Base-by-base conservation (phyloP, 1,139 yeast species). In the Pichia sp. region DNA sequence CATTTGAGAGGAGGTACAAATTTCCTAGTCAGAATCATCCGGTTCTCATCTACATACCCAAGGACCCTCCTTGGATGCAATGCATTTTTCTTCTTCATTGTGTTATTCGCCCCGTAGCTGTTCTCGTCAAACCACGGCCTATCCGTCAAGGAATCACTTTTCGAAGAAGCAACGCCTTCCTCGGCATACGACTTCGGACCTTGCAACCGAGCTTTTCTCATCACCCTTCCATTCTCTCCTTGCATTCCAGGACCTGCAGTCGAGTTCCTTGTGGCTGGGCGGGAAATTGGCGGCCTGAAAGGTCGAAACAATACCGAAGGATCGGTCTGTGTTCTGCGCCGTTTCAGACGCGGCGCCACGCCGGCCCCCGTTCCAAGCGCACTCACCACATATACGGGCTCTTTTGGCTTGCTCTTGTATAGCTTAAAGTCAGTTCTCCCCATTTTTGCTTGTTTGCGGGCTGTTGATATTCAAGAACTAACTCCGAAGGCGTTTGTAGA, bases 281-380 rank as follows among this genome's bases (percentile, higher is more conserved):
- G 30, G 14, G 58, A 50, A 48, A 57, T 57, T 10, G 59, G 59
- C 10, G 59, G 59, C 56, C 68, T 74, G 65, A 79, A 79, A 0
- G 84, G 84, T 58, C 71, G 76, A 2, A 75, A 62, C n/a, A 79
- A 63, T 1, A 67, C 65, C 2, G 64, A 60, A 1, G 75, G 73
- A 44, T 73, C 75, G 0, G 71, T 63, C 24, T 66, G 64, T 1
- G 69, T 63, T 48, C 74, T 62, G 38, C 60, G 60, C n/a, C 75
- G 71, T 40, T 73, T 65, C 48, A 63, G 57, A 7, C 63, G 55
- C 0, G 65, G 64, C 2, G 70, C 66, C 2, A 73, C 53, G 0
- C 76, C 76, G 1, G 76, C 76, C 1, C 77, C 77, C 1, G 73
- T 70, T 1, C 76, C 76, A 33, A 70, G 62, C 46, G 67, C 72